Base-by-base conservation (phyloP, 345 rosid species). In the Populus tremula region DNA sequence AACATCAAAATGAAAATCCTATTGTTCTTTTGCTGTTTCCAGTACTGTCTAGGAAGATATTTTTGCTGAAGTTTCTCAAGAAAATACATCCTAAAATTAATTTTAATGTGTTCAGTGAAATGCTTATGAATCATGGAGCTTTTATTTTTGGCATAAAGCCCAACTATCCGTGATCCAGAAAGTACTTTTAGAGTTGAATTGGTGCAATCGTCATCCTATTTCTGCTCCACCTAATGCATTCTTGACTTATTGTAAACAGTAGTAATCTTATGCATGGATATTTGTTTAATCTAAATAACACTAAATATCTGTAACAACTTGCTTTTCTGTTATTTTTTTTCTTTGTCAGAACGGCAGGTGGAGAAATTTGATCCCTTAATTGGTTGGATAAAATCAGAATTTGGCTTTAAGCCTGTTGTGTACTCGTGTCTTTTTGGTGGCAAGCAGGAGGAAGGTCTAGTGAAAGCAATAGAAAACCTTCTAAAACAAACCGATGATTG, bases 291-390 rank as follows among this genome's bases (percentile, higher is more conserved):
- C 20, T 35, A 36, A 31, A 5, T 61, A 66, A 6, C 45, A 49
- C 29, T 27, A 49, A 13, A 54, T 66, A 71, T 45, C 49, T 74
- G 21, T 31, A 56, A 13, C 70, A 41, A 20, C 39, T 47, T 71
- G 50, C 50, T 47, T 4, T 47, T 47, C 17, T 11, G 33, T 21
- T 73, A 50, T 86, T 76, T 76, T 47, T 49, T 23, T n/a, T 11
- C 27, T 78, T 86, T 67, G 16, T 43, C 81, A 93, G 98, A 89
- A 29, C 67, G 73, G 67, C 99, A 93, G 71, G 98, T 91, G 77
- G 88, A 93, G 87, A 91, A 90, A 73, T 83, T 96, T 31, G 97
- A 92, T 85, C 99, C 98, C 77, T 79, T 96, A 67, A 95, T 96
- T 21, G 73, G 87, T 63, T 96, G 99, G 98, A 77, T 93, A 50